Percentiles rank a stretch among this genome's conserved stretches.
Conservation (phyloP, 2,329 filamentous ascomycete species). For the Colletotrichum truncatum region DNA sequence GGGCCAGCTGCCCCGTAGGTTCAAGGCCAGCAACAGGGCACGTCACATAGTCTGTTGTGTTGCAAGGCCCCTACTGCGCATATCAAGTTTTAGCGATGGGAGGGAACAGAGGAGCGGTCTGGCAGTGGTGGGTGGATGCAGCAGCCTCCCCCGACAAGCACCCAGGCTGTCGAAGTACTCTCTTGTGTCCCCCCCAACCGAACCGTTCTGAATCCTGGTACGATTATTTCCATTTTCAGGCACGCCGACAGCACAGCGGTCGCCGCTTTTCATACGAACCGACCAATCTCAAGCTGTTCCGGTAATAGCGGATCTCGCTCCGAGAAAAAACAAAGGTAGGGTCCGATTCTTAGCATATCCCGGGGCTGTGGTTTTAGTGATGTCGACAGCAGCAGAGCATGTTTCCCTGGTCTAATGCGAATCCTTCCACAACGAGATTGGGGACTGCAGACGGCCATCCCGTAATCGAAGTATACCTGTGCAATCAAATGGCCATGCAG, state of each 20-base stretch:
- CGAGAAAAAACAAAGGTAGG: neutral
- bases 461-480: neutral
- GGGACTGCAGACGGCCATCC: neutral
- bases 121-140: neutral
- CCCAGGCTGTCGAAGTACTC: neutral
- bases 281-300: neutral
- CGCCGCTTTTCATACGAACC: neutral
- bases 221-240: neutral
- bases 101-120: slow-evolving; percentile 6
- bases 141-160: neutral
- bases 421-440: neutral
- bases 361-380: slow-evolving; percentile 19
- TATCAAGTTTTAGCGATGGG: neutral
- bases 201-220: neutral
- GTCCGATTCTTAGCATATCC: slow-evolving; percentile 13
- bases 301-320: slow-evolving; percentile 8
- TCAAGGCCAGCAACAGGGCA: slow-evolving; percentile 9
- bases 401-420: neutral
- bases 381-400: slow-evolving; percentile 3
- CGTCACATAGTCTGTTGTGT: neutral
- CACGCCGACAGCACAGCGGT: neutral
- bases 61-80: slow-evolving; percentile 1
- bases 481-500: neutral
- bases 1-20: neutral
- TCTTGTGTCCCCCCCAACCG: too few species aligned